Evolutionary conservation across 768 basidiomycete species (phyloP), one percentile per base, ranked within the genome.

Genomic region (Hypholoma fasciculare): DNA sequence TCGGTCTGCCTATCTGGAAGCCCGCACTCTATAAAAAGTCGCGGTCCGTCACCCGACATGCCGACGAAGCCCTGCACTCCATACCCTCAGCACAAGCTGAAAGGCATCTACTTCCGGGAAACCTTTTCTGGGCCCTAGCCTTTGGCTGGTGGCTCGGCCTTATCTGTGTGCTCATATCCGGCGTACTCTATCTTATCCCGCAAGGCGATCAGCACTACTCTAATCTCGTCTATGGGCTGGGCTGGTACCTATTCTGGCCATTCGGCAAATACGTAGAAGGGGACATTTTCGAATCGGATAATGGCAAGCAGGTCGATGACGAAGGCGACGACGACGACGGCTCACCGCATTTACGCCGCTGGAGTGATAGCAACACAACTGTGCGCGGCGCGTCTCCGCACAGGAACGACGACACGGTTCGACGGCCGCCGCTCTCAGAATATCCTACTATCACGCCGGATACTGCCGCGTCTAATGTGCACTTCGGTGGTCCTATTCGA

Each of bases 1-100:
- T 99, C 72, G 97, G 97, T 78, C 81, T 99, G 58, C 96, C 94
- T 39, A 98, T 99, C 70, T 99, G 97, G 97, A 99, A 99, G 72
- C 97, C 97, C 19, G 97, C 97, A 0, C 74, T 99, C 57, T 99
- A 99, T 86, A 95, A 96, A 75, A 99, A 99, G 71, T 90, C 92
- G 34, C 89, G 97, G 34, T 93, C 96, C 2, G 92, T 99, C 65
- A 98, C 96, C 49, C 92, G 96, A 51, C 86, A 94, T 74, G 97
- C 97, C 38, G 97, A 99, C 72, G 87, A 91, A 58, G 97, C 92
- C 0, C 84, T 99, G 4, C 97, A 99, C 70, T 84, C 90, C 12
- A 82, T 92, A 30, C 97, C 97, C 1, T 96, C 94, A 17, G 90
- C 94, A 2, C 92, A 94, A 61, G 94, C 92, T 2, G 94, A 96